Evolutionary conservation across 179 eudicot species (phyloP).

Genomic region (Pouteria campechiana): DNA sequence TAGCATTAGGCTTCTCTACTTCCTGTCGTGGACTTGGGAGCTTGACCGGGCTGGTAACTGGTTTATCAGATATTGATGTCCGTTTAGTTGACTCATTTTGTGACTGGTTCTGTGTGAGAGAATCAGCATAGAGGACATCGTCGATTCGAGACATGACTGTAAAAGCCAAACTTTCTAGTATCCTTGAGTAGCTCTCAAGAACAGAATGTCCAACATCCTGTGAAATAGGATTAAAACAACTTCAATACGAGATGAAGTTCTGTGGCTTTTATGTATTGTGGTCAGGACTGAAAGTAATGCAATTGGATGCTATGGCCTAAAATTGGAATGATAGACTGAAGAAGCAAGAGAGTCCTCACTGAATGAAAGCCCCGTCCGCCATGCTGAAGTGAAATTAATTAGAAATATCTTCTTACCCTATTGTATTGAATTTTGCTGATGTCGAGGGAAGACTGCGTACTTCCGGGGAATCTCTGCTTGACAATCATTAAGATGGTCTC

Average conservation of each 20-base stretch:
- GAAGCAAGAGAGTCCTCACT: not conserved
- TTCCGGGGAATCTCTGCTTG: conserved; percentile 72
- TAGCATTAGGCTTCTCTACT: conserved; percentile 31
- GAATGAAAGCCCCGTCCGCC: no score
- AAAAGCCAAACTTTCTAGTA: conserved; percentile 69
- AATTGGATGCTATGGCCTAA: no score
- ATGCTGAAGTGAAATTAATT: no score
- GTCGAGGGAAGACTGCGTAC: conserved; percentile 61
- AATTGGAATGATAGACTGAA: no score
- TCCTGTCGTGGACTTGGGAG: conserved; percentile 45
- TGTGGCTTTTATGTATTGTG: no score
- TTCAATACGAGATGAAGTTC: no score
- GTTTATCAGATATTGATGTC: conserved; percentile 13
- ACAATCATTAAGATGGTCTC: conserved; percentile 50
- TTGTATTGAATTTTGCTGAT: conserved; percentile 75
- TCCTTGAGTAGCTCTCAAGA: conserved; percentile 85
- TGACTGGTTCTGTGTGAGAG: conserved; percentile 33
- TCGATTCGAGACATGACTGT: conserved; percentile 76
- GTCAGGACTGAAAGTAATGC: no score
- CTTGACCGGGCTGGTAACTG: conserved; percentile 13
- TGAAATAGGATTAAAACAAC: no score
- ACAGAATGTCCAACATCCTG: conserved; percentile 88
- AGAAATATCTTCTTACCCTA: conserved; percentile 34
- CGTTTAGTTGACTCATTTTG: conserved; percentile 16
- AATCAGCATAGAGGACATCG: conserved; percentile 71